Percentiles rank a stretch among this genome's conserved stretches.
These are phyloP conservation scores for Geranomyces michiganensis DNA, from an alignment of 192 early-diverging fungal genomes.

Conservation along the genomic window DNA sequence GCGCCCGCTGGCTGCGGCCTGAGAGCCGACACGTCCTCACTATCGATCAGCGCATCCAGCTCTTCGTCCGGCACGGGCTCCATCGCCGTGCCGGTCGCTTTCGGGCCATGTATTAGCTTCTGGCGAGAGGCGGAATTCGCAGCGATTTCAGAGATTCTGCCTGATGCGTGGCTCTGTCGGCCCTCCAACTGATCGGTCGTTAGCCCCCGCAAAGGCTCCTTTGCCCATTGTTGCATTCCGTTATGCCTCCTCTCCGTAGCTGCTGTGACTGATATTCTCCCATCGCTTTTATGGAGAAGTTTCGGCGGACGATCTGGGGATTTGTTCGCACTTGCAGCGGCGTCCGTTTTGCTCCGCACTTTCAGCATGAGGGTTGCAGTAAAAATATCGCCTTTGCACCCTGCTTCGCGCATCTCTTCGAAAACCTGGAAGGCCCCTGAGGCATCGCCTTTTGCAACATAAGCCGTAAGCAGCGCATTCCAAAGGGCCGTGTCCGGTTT, in stretches of 20 bases:
- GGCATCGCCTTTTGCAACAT: conserved; percentile 25
- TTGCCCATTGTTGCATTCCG: not conserved
- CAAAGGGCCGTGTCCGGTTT: conserved; percentile 33
- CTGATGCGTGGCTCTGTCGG: no score
- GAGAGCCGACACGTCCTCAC: no score
- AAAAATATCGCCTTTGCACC: conserved; percentile 33
- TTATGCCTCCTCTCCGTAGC: not conserved
- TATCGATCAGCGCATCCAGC: not conserved
- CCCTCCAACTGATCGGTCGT: not conserved
- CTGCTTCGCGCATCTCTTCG: conserved; percentile 26
- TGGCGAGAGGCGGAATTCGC: no score
- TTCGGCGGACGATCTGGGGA: not conserved
- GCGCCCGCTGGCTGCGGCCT: no score
- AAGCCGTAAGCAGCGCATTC: conserved; percentile 36
- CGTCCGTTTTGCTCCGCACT: conserved; percentile 1
- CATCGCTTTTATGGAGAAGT: not conserved
- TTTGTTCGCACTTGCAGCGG: not conserved
- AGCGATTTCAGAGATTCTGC: no score
- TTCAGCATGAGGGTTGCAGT: conserved; percentile 41
- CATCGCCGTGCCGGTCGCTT: no score
- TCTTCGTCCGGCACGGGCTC: conserved; percentile 2
- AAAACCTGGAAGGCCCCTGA: conserved; percentile 18
- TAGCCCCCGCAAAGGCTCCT: not conserved
- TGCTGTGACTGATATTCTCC: not conserved
- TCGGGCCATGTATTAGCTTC: no score